Conservation (phyloP, 768 basidiomycete species). For the Tylopilus intermedius region DNA sequence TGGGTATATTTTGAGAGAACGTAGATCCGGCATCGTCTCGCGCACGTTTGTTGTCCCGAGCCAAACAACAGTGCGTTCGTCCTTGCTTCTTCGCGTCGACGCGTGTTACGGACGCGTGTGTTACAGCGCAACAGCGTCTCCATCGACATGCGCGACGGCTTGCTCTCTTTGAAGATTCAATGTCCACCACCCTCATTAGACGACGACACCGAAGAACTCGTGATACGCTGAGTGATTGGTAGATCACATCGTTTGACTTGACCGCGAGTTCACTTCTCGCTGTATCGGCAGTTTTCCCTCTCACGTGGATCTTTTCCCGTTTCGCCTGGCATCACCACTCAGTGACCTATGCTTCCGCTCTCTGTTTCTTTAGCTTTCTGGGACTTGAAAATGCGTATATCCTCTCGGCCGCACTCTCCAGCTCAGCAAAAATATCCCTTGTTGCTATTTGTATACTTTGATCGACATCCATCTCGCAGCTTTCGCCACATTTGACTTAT, state of each 20-base stretch:
- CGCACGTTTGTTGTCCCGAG: constrained; percentile 52
- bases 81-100: constrained; percentile 9
- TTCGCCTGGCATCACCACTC: background rate
- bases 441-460: background rate
- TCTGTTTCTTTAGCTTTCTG: constrained; percentile 6
- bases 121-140: constrained; percentile 49
- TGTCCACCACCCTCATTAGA: constrained; percentile 41
- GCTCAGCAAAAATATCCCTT: background rate
- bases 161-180: constrained; percentile 53
- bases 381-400: background rate
- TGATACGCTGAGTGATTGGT: constrained; percentile 40
- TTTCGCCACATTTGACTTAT: too few relatives aligned
- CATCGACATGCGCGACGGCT: constrained; percentile 54
- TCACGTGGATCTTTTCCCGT: constrained; percentile 5
- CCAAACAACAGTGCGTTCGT: constrained; percentile 48
- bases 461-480: background rate
- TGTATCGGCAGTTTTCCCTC: constrained; percentile 2
- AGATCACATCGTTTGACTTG: constrained; percentile 9
- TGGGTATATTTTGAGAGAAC: constrained; percentile 48
- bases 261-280: constrained; percentile 4
- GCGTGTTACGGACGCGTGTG: constrained; percentile 5
- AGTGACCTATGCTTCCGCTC: constrained; percentile 1
- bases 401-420: background rate
- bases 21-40: constrained; percentile 47
- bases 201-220: constrained; percentile 44